phyloP scores from a whole-genome alignment of 2,329 filamentous ascomycete genomes.

The Apiospora phragmitis region DNA sequence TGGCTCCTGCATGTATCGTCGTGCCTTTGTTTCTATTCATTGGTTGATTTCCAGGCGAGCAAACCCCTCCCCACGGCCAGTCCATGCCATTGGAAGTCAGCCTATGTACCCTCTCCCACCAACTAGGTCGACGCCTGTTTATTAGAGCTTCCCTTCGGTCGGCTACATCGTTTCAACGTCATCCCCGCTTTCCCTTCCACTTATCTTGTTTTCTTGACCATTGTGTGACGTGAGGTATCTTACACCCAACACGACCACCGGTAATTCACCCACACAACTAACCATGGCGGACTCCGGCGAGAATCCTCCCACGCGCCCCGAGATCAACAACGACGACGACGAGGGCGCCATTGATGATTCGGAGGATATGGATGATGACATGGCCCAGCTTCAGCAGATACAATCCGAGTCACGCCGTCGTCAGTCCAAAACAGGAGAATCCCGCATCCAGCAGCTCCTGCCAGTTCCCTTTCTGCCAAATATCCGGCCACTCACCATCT shows the following conservation, averaged over 20 bases:
- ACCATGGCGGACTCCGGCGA: constrained; percentile 8
- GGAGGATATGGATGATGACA: constrained; percentile 39
- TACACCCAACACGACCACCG: not conserved
- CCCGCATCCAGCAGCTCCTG: constrained; percentile 43
- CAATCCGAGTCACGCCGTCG: constrained; percentile 40
- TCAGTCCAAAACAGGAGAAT: constrained; percentile 32
- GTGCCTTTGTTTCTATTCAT: not conserved
- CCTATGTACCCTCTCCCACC: not conserved
- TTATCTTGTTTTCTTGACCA: not conserved
- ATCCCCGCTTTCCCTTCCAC: constrained; percentile 1
- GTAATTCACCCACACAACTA: not conserved
- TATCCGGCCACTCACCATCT: constrained; percentile 69
- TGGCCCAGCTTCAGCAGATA: constrained; percentile 38
- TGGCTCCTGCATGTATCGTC: not conserved
- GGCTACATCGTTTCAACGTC: not conserved
- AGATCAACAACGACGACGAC: constrained; percentile 1
- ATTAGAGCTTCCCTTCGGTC: not conserved
- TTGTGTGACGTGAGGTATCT: constrained; percentile 1
- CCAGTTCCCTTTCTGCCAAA: constrained; percentile 69
- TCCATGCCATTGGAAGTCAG: not conserved
- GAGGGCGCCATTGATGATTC: constrained; percentile 40
- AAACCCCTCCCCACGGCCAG: not conserved
- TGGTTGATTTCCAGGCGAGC: not conserved
- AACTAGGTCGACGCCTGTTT: not conserved
- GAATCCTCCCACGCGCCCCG: not conserved